Conservation (phyloP, 257 asterid genomes). For the Scutellaria galericulata region DNA sequence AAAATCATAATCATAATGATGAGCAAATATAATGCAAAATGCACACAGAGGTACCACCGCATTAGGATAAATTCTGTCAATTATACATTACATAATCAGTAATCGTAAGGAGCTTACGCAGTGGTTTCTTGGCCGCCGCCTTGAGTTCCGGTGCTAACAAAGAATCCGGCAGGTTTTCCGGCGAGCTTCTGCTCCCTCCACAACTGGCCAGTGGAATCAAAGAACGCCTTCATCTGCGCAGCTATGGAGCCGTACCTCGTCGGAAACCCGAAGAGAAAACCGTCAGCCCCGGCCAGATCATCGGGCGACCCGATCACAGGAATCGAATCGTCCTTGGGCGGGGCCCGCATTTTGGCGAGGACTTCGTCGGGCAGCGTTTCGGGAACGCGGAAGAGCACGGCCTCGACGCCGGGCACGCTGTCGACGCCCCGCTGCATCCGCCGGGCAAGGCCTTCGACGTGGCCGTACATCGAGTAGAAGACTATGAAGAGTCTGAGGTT, state of each 20-base stretch:
- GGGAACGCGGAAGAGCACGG: conserved; percentile 74
- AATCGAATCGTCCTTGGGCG: conserved; percentile 69
- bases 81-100: background rate
- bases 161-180: conserved; percentile 96
- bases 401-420: conserved; percentile 73
- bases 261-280: conserved; percentile 89
- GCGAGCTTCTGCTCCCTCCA: conserved; percentile 94
- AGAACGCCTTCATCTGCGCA: conserved; percentile 97
- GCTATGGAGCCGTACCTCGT: conserved; percentile 96
- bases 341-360: conserved; percentile 74
- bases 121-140: conserved; percentile 99
- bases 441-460: conserved; percentile 84
- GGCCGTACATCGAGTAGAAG: conserved; percentile 97
- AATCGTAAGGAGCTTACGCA: conserved; percentile 64
- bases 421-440: conserved; percentile 88
- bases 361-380: conserved; percentile 74
- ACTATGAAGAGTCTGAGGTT: conserved; percentile 65
- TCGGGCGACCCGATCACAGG: conserved; percentile 63
- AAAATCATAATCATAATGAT: background rate
- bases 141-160: conserved; percentile 98
- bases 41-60: background rate
- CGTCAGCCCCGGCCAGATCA: conserved; percentile 72
- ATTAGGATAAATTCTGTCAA: too few relatives aligned
- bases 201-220: conserved; percentile 81
- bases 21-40: background rate